Evolutionary conservation across 768 basidiomycete genomes (phyloP), one percentile per base, ranked within the genome.

Genomic region (Leccinum arenicola): DNA sequence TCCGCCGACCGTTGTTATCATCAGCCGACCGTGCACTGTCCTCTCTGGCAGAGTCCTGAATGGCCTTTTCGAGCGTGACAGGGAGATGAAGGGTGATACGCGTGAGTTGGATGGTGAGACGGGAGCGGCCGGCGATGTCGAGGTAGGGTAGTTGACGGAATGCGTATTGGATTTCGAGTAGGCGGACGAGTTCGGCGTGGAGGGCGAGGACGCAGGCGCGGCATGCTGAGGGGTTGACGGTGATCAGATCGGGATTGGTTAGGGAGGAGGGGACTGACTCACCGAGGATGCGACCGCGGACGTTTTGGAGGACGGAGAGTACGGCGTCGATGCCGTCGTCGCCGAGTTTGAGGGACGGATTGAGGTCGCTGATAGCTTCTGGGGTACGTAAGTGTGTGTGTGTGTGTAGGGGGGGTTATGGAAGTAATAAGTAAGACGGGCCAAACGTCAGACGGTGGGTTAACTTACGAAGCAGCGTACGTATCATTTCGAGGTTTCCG

Each of bases 401-500:
- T 25, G 27, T 27, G 6, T 23, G 23, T 23, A 23, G 23, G 7
- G 17, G 6, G 3, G 6, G 3, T 3, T 15, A 6, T 59, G 38
- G n/a, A 10, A 17, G 36, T 31, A 21, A 14, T 29, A 25, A 14
- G 23, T 23, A 3, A 17, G n/a, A 52, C 3, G 27, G n/a, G 17
- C 29, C 14, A 31, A 9, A 35, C 33, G 9, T n/a, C n/a, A 1
- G 19, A 7, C 2, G 23, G 14, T 0, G 3, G 43, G 36, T 38
- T 14, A 78, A 78, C 88, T 54, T 64, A 90, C 90, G 84, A 25
- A 94, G 80, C 21, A 93, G 73, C 1, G 84, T 84, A 56, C 89
- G 82, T 67, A 93, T 86, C 70, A 92, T 84, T 69, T 93, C 90
- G n/a, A 94, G 76, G 73, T 94, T 92, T 6, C 92, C 93, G 56